Evolutionary conservation across 768 basidiomycete genomes (phyloP).

Genomic region (Cubamyces sp.): DNA sequence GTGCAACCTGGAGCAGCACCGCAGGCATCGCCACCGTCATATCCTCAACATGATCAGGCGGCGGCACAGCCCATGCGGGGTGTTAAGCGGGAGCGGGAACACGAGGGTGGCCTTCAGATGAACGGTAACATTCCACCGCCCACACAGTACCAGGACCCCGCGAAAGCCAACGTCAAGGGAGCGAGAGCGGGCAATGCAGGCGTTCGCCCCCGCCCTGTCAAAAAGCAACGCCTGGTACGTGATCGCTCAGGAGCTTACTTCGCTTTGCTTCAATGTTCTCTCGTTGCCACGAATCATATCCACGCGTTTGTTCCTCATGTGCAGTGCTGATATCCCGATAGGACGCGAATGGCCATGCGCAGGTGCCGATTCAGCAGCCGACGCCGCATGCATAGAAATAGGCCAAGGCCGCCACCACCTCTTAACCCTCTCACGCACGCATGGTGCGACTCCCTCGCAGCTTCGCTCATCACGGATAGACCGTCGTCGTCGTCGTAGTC

Average conservation of each 20-base stretch:
- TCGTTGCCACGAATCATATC: neutral
- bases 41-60: neutral
- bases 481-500: too few relatives aligned
- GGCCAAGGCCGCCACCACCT: neutral
- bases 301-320: neutral
- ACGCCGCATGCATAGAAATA: constrained; percentile 54
- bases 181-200: constrained; percentile 62
- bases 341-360: constrained; percentile 68
- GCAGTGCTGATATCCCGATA: constrained; percentile 32
- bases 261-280: neutral
- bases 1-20: constrained; percentile 11
- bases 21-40: neutral
- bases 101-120: constrained; percentile 14
- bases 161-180: constrained; percentile 40
- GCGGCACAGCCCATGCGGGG: constrained; percentile 19
- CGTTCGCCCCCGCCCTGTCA: constrained; percentile 67
- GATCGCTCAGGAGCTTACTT: neutral
- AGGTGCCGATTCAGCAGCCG: constrained; percentile 65
- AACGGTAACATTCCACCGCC: constrained; percentile 14
- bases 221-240: constrained; percentile 78
- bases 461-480: too few relatives aligned
- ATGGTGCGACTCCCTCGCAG: too few relatives aligned
- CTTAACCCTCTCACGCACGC: too few relatives aligned
- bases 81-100: constrained; percentile 33
- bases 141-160: constrained; percentile 6